A percentile compares a stretch with the other conserved stretches of the same genome.
Conservation (phyloP, 1,139 yeast genomes). For the Zygoascus sp. region DNA sequence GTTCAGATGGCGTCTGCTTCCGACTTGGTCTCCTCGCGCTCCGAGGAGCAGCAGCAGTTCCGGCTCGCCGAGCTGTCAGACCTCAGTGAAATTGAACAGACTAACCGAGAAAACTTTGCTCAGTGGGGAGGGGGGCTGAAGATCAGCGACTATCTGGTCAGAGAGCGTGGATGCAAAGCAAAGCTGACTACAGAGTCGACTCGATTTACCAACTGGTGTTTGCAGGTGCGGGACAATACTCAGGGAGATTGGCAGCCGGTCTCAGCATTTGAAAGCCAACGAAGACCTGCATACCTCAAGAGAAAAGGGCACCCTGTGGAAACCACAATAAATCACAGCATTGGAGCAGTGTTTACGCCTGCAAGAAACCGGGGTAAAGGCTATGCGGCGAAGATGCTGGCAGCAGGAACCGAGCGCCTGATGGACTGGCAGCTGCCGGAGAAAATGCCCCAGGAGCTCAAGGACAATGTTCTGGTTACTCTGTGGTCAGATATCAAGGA, state of each 20-base stretch:
- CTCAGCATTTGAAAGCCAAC: slow-evolving; percentile 45
- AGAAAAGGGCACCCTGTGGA: slow-evolving; percentile 25
- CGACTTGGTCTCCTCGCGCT: too few relatives aligned
- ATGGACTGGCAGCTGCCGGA: slow-evolving; percentile 38
- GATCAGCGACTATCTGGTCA: slow-evolving; percentile 27
- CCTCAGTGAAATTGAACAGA: slow-evolving; percentile 43
- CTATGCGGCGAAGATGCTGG: slow-evolving; percentile 56
- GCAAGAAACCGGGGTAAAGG: slow-evolving; percentile 58
- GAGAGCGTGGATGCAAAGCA: slow-evolving; percentile 27
- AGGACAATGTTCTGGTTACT: slow-evolving; percentile 43
- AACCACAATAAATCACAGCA: slow-evolving; percentile 45
- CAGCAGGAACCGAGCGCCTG: slow-evolving; percentile 34
- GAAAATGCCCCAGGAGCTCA: slow-evolving; percentile 29
- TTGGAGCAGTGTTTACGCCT: slow-evolving; percentile 65
- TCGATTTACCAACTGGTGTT: slow-evolving; percentile 29
- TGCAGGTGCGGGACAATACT: slow-evolving; percentile 21
- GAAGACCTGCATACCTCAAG: slow-evolving; percentile 40
- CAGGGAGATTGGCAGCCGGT: slow-evolving; percentile 32
- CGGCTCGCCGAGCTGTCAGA: slow-evolving; percentile 32
- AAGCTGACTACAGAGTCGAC: slow-evolving; percentile 21
- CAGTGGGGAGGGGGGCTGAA: slow-evolving; percentile 45
- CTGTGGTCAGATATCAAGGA: slow-evolving; percentile 73
- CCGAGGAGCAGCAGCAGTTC: too few relatives aligned
- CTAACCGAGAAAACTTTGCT: slow-evolving; percentile 46
- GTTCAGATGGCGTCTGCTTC: too few relatives aligned